Percentiles rank a stretch among this genome's conserved stretches.
phyloP scores from a whole-genome alignment of 2,329 filamentous ascomycete genomes.

The Diplodia intermedia region DNA sequence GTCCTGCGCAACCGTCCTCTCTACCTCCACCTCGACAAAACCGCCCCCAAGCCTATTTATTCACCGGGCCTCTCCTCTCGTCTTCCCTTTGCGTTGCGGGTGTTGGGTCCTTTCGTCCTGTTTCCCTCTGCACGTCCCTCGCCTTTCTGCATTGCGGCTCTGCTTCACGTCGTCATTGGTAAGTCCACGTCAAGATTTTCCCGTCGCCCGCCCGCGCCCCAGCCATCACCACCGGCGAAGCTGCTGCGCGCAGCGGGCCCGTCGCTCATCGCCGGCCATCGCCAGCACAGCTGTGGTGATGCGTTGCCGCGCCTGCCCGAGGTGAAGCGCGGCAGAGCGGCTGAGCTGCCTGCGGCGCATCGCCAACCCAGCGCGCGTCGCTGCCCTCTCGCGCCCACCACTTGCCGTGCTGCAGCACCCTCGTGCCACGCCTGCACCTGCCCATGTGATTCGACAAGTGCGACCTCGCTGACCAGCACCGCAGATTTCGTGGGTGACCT shows the following conservation, averaged over 20 bases:
- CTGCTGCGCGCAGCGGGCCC: conserved; percentile 10
- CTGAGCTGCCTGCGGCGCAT: conserved; percentile 24
- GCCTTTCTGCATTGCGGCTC: conserved; percentile 38
- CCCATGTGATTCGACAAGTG: conserved; percentile 44
- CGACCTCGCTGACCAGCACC: conserved; percentile 38
- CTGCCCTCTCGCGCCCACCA: conserved; percentile 6
- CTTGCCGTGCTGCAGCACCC: conserved; percentile 31
- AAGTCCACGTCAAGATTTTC: conserved; percentile 33
- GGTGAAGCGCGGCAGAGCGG: conserved; percentile 4
- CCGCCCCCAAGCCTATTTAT: conserved; percentile 34
- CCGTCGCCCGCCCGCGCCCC: conserved; percentile 19
- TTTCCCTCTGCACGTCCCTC: conserved; percentile 37
- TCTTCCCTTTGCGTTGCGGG: conserved; percentile 46
- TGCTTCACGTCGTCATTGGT: conserved; percentile 36
- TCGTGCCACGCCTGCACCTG: conserved; percentile 40
- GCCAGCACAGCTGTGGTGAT: not conserved
- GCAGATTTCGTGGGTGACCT: conserved; percentile 43
- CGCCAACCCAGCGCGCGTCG: conserved; percentile 22
- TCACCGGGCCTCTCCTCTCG: conserved; percentile 33
- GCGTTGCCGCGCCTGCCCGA: conserved; percentile 4
- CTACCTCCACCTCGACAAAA: conserved; percentile 32
- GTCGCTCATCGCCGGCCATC: not conserved
- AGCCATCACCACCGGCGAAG: conserved; percentile 16
- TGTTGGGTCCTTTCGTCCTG: conserved; percentile 39
- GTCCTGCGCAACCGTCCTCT: conserved; percentile 32